Base-by-base conservation (phyloP, 371 early-diverging fungal species). In the Rhizopus arrhizus region DNA sequence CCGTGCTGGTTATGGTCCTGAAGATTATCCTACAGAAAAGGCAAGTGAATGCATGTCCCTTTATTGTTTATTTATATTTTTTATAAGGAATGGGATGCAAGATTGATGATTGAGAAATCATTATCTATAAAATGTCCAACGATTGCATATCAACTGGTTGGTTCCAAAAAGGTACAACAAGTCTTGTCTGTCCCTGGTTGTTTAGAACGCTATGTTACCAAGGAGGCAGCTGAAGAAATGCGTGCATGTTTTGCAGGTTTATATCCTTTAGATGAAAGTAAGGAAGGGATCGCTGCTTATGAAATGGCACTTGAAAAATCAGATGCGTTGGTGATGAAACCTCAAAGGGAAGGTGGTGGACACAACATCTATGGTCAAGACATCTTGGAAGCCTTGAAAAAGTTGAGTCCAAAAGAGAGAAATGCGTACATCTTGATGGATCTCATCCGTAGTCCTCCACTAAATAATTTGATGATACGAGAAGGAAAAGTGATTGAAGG, bases 321-420 rank as follows among this genome's bases (percentile, higher is more conserved):
- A 3, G 81, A 80, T 11, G 66, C 81, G 10, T 89, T 81, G 66
- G 97, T 98, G 16, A 82, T 96, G 82, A 98, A 98, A 70, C 97
- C 99, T 4, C 97, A 96, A 72, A 84, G 97, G 35, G 97, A 98
- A 74, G 99, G 99, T 4, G 99, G 99, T 11, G 98, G 95, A 35
- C 93, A 96, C 78, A 98, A 98, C 73, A 77, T 93, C 31, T 98
- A 97, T 70, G 93, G 95, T 13, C 65, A 80, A n/a, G 95, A 96
- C 54, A 92, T 98, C 51, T 77, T 84, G 5, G 45, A 43, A 5
- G 65, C 71, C 0, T 64, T 98, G 3, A 41, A 64, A 10, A 69
- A 71, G 32, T 47, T 96, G 41, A 70, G 84, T 0, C 68, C 62
- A 4, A 77, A 84, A 34, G 93, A 78, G 49, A 83, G 89, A 22